Percentiles rank a stretch among this genome's conserved stretches.
Evolutionary conservation across 176 grass and related monocot genomes (phyloP).

Genomic region (Oryza glumipatula): DNA sequence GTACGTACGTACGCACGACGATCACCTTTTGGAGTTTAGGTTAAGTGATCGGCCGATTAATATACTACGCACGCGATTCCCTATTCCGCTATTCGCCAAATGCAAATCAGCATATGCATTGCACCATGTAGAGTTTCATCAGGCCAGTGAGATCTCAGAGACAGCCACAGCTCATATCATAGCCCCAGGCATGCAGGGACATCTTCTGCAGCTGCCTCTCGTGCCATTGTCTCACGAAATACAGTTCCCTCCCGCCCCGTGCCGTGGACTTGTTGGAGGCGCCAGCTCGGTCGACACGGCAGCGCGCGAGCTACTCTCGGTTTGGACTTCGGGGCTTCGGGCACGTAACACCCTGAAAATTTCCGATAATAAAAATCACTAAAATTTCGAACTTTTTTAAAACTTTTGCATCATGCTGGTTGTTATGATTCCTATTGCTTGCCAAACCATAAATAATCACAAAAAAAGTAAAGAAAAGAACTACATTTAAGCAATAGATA

Average conservation of each 20-base stretch:
- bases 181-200: neutral
- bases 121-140: neutral
- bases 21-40: neutral
- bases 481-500: no score
- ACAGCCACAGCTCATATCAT: conserved; percentile 34
- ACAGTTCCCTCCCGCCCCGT: neutral
- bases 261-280: neutral
- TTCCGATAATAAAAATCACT: no score
- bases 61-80: neutral
- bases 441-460: no score
- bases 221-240: conserved; percentile 2
- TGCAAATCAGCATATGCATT: neutral
- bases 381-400: no score
- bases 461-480: no score
- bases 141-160: conserved; percentile 5
- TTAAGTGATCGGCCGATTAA: neutral
- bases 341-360: no score
- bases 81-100: neutral
- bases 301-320: neutral
- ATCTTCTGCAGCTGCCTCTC: conserved; percentile 28
- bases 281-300: neutral
- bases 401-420: no score
- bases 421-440: no score
- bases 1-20: neutral
- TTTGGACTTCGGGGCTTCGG: no score